Evolutionary conservation across 805 yeast species (phyloP), one percentile per base, ranked within the genome.

Genomic region (Candida pseudofarinosa): DNA sequence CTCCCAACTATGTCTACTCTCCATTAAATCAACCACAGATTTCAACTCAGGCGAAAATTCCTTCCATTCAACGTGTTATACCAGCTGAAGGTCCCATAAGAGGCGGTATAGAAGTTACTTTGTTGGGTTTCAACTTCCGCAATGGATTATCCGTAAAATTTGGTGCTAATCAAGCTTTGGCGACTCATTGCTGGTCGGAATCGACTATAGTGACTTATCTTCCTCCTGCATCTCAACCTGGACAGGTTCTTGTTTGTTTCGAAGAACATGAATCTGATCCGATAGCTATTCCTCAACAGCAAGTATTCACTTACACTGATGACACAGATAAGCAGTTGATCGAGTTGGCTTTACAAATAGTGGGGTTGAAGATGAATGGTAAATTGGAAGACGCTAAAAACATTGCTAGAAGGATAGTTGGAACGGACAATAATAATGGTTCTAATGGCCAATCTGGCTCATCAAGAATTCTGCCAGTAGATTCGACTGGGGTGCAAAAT

Each of bases 351-450:
- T 73, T 93, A 53, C 98, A 93, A 59, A 93, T 93, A 54, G 97
- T 93, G 33, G 99, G 99, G 1, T 72, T 90, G 63, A 91, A 91
- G 66, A 89, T 91, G 97, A 90, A 88, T 58, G 99, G 98, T 45
- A 83, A 84, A 55, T 69, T 93, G 44, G 98, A 93, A 58, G 97
- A 91, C 63, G 97, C 98, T 1, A 80, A 87, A 52, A 89, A 88
- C 57, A 87, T 93, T 54, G 98, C 98, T 1, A 84, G 85, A 61
- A 74, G 96, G 50, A 88, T 93, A 51, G 89, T 91, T 41, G 95
- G 93, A 10, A 75, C 79, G 40, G 81, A 67, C 41, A 38, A 49
- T n/a, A 64, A 63, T 31, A 69, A 65, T 33, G 53, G 59, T 28
- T 37, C 49, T 14, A 26, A 47, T 34, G 38, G 19, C 14, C 33